These are phyloP conservation scores for Apiotrichum akiyoshidainum DNA, from an alignment of 1,284 basidiomycete genomes.

Conservation along the genomic window DNA sequence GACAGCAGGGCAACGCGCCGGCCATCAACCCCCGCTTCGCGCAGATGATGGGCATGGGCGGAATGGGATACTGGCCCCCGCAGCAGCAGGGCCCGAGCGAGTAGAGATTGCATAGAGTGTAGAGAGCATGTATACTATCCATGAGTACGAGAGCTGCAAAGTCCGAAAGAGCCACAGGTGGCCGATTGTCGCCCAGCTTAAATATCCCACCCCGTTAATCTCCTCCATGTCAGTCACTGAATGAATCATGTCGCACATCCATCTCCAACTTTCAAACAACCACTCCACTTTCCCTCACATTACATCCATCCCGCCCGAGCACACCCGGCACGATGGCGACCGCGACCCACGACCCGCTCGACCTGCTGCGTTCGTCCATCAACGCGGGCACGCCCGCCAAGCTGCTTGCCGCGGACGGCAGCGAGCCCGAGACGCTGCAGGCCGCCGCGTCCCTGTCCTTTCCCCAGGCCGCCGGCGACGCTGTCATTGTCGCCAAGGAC, in stretches of 20 bases:
- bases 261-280: not conserved
- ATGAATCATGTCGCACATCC: not conserved
- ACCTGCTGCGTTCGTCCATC: constrained; percentile 40
- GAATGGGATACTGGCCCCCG: constrained; percentile 3
- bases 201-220: no score
- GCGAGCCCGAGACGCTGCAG: constrained; percentile 39
- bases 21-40: constrained; percentile 49
- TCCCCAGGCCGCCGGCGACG: constrained; percentile 48
- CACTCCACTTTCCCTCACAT: not conserved
- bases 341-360: constrained; percentile 31
- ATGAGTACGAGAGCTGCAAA: no score
- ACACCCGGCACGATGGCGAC: constrained; percentile 3
- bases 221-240: not conserved
- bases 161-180: no score
- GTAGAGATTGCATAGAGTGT: not conserved
- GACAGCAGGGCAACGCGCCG: constrained; percentile 21
- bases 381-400: constrained; percentile 23
- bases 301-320: not conserved
- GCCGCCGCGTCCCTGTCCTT: constrained; percentile 58
- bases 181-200: no score
- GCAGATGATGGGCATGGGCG: constrained; percentile 17
- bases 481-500: constrained; percentile 62
- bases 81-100: not conserved
- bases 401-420: constrained; percentile 45
- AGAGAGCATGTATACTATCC: not conserved